phyloP scores from a whole-genome alignment of 768 basidiomycete species.

The Auricularia sp. region DNA sequence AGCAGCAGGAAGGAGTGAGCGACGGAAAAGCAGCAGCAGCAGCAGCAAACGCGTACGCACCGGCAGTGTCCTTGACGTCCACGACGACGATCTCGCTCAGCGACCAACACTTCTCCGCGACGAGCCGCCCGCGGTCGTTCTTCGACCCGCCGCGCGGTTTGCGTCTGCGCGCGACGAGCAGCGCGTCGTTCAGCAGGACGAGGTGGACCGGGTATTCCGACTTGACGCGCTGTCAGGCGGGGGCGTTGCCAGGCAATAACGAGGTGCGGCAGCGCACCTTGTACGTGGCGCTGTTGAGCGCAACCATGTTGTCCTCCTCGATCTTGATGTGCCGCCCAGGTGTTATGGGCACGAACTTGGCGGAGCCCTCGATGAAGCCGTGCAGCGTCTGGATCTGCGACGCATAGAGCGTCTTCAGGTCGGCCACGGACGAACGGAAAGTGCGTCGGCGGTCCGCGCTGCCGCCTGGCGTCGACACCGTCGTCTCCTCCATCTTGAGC shows the following conservation, averaged over 20 bases:
- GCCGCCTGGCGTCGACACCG: constrained; percentile 45
- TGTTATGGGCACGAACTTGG: constrained; percentile 86
- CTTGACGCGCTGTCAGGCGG: neutral
- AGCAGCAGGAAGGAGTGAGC: neutral
- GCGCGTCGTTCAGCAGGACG: constrained; percentile 83
- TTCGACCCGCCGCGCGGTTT: constrained; percentile 42
- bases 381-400: constrained; percentile 90
- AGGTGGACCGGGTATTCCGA: constrained; percentile 78
- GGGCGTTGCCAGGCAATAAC: too few relatives aligned
- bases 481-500: constrained; percentile 77
- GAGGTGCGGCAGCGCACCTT: constrained; percentile 29
- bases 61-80: constrained; percentile 90
- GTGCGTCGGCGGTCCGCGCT: constrained; percentile 42
- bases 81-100: constrained; percentile 89
- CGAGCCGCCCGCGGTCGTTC: constrained; percentile 61
- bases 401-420: constrained; percentile 87
- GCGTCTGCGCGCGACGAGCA: constrained; percentile 75
- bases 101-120: constrained; percentile 90
- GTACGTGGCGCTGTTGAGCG: constrained; percentile 91
- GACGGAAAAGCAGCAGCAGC: too few relatives aligned
- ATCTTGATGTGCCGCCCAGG: constrained; percentile 86
- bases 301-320: constrained; percentile 73
- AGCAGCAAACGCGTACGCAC: constrained; percentile 31
- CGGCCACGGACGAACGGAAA: constrained; percentile 86
- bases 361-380: constrained; percentile 83